Evolutionary conservation across 352 stramenopile genomes (phyloP).

Genomic region (Globisporangium nunn): DNA sequence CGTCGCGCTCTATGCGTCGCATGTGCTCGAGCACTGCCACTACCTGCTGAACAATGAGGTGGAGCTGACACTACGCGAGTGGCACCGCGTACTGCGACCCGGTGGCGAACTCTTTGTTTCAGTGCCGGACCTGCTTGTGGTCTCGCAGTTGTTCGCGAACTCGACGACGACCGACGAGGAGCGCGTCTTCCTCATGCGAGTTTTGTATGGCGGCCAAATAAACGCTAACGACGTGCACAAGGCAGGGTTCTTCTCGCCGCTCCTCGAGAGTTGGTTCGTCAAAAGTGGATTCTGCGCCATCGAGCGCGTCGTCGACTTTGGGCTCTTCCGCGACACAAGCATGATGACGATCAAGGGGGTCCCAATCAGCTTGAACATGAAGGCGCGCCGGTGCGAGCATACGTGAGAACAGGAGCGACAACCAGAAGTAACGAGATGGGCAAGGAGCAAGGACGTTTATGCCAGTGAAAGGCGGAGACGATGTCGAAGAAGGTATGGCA

Average conservation of each 20-base stretch:
- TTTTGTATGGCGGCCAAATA: constrained; percentile 69
- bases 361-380: constrained; percentile 62
- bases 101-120: constrained; percentile 49
- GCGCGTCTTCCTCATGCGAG: constrained; percentile 52
- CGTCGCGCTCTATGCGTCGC: constrained; percentile 57
- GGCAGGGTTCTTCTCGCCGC: constrained; percentile 55
- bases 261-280: constrained; percentile 36
- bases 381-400: constrained; percentile 28
- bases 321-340: constrained; percentile 53
- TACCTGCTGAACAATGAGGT: constrained; percentile 50
- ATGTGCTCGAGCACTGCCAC: constrained; percentile 70
- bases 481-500: too few relatives aligned
- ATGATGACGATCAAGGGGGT: constrained; percentile 25
- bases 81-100: constrained; percentile 56
- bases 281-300: constrained; percentile 56
- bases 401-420: neutral
- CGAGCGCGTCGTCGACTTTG: constrained; percentile 35
- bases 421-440: neutral
- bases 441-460: too few relatives aligned
- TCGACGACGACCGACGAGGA: constrained; percentile 43
- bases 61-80: constrained; percentile 49
- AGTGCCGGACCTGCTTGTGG: constrained; percentile 53
- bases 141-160: constrained; percentile 57
- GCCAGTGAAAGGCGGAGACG: too few relatives aligned
- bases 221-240: constrained; percentile 74